Conservation (phyloP, 225 moss, liverwort and hornwort species). For the Physcomitrellopsis africana region DNA sequence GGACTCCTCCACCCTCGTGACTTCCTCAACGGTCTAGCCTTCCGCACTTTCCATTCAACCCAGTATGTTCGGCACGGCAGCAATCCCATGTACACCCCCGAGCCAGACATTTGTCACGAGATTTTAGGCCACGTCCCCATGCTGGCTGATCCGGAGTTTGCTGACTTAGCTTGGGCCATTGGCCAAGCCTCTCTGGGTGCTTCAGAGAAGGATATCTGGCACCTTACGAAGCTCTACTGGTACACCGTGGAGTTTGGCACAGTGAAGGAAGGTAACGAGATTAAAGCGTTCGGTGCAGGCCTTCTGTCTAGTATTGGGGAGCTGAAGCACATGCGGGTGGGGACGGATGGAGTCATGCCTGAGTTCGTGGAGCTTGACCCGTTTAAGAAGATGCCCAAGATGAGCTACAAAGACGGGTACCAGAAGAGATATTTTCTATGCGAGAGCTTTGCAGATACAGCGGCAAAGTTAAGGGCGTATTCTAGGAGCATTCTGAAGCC, state of each 20-base stretch:
- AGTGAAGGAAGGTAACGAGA: conserved; percentile 40
- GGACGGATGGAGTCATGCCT: conserved; percentile 42
- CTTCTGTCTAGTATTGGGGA: conserved; percentile 64
- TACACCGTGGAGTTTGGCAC: conserved; percentile 69
- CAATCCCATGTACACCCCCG: conserved; percentile 69
- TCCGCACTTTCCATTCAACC: conserved; percentile 68
- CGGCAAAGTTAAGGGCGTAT: conserved; percentile 54
- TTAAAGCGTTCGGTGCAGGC: conserved; percentile 66
- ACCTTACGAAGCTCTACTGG: conserved; percentile 70
- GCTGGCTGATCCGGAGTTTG: conserved; percentile 59
- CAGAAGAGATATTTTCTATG: conserved; percentile 67
- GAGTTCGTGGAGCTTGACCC: conserved; percentile 58
- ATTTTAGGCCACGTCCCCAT: conserved; percentile 66
- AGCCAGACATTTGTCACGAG: conserved; percentile 72
- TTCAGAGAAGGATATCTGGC: conserved; percentile 66
- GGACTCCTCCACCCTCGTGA: conserved; percentile 67
- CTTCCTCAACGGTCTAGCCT: conserved; percentile 65
- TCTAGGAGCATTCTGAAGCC: conserved; percentile 44
- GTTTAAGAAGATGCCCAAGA: conserved; percentile 62
- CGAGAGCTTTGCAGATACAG: conserved; percentile 60
- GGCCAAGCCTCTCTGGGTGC: conserved; percentile 64
- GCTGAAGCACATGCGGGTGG: conserved; percentile 50
- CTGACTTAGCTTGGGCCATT: conserved; percentile 54
- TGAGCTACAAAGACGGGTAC: conserved; percentile 73
- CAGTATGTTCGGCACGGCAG: conserved; percentile 67